Percentiles rank a stretch among this genome's conserved stretches.
phyloP scores from a whole-genome alignment of 176 grass and related monocot genomes.

The Cocos nucifera region DNA sequence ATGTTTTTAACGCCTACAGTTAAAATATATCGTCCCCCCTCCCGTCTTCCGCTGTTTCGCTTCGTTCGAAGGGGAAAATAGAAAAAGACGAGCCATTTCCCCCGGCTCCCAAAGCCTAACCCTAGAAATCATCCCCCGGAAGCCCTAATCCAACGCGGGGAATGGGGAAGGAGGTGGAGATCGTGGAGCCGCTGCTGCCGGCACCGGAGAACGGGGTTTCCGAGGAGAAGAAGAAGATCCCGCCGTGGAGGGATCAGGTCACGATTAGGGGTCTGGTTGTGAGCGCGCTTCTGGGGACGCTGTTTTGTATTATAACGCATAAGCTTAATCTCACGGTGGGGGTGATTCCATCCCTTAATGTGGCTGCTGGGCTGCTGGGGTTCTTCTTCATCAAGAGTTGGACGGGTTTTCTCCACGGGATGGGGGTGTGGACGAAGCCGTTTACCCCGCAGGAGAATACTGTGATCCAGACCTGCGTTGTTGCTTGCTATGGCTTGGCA shows the following conservation, averaged over 20 bases:
- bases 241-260: conserved; percentile 63
- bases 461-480: conserved; percentile 82
- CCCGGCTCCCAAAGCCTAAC: too few species aligned
- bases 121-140: background rate
- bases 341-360: conserved; percentile 68
- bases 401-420: conserved; percentile 25
- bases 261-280: conserved; percentile 46
- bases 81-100: too few species aligned
- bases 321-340: conserved; percentile 80
- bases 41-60: too few species aligned
- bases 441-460: conserved; percentile 98
- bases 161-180: conserved; percentile 46
- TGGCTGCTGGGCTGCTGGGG: conserved; percentile 57
- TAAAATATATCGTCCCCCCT: too few species aligned
- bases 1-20: too few species aligned
- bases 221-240: conserved; percentile 24
- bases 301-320: conserved; percentile 76
- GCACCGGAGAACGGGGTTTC: background rate
- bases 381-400: conserved; percentile 58
- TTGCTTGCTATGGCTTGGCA: conserved; percentile 73
- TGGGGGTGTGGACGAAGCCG: conserved; percentile 42
- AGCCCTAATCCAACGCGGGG: background rate
- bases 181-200: conserved; percentile 35
- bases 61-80: too few species aligned
- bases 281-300: conserved; percentile 49